Percentiles rank a stretch among this genome's conserved stretches.
Conservation (phyloP, 805 yeast species). For the Candida peoriensis region DNA sequence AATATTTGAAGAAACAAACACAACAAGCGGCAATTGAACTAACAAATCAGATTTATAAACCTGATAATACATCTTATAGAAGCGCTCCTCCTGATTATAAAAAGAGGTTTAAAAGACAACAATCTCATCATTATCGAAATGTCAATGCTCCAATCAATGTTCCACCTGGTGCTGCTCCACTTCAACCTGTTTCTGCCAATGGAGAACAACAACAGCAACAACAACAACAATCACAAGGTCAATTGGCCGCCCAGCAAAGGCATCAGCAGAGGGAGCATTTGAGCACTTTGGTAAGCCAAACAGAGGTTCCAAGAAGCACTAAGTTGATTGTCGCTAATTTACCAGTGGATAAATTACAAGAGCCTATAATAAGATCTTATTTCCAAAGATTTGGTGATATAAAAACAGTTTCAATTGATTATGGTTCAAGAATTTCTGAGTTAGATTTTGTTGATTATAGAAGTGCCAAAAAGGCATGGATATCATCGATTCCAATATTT, state of each 20-base stretch:
- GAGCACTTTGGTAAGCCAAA: constrained; percentile 3
- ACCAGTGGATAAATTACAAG: constrained; percentile 37
- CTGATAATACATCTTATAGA: constrained; percentile 11
- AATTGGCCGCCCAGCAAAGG: constrained; percentile 9
- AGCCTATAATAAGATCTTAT: constrained; percentile 27
- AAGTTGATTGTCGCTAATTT: constrained; percentile 35
- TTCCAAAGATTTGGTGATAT: constrained; percentile 39
- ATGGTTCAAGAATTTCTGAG: constrained; percentile 28
- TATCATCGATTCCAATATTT: constrained; percentile 39
- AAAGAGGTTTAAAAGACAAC: not conserved
- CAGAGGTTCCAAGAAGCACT: constrained; percentile 11
- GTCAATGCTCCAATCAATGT: not conserved
- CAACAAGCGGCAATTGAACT: constrained; percentile 7
- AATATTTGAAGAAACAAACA: constrained; percentile 4
- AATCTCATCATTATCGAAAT: not conserved
- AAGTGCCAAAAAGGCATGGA: constrained; percentile 39
- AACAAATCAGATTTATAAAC: constrained; percentile 9
- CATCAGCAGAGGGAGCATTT: constrained; percentile 5
- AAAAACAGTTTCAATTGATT: constrained; percentile 24
- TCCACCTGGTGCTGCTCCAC: not conserved
- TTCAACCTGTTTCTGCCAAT: not conserved
- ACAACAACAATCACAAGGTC: not conserved
- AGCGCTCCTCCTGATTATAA: constrained; percentile 8
- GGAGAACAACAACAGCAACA: not conserved
- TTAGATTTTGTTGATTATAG: constrained; percentile 33